Percentiles rank a stretch among this genome's conserved stretches.
These are phyloP conservation scores for Penicillium crustosum DNA, from an alignment of 2,329 filamentous ascomycete genomes.

Conservation along the genomic window DNA sequence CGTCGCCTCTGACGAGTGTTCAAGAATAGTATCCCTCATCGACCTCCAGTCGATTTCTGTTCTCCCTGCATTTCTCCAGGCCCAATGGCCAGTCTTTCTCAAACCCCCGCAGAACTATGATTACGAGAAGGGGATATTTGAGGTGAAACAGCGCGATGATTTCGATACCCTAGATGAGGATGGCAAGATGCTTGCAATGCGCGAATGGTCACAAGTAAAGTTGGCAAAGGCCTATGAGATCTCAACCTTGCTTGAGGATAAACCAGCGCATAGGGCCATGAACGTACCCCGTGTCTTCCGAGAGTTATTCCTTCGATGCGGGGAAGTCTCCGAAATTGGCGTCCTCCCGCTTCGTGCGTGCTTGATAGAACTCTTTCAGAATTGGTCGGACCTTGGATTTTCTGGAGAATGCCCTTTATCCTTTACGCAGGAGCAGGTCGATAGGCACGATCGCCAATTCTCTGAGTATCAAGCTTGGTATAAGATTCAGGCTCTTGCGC, in stretches of 20 bases:
- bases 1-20: constrained; percentile 21
- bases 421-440: constrained; percentile 31
- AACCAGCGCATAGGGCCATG: constrained; percentile 24
- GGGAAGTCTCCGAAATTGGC: constrained; percentile 30
- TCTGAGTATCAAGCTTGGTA: constrained; percentile 32
- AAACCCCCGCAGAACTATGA: constrained; percentile 23
- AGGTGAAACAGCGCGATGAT: constrained; percentile 18
- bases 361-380: constrained; percentile 33
- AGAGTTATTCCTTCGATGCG: constrained; percentile 35
- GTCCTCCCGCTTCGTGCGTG: constrained; percentile 35
- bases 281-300: constrained; percentile 30
- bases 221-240: constrained; percentile 35
- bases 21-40: constrained; percentile 25
- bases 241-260: constrained; percentile 23
- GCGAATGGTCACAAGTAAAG: constrained; percentile 20
- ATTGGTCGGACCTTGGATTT: constrained; percentile 30
- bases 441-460: constrained; percentile 31
- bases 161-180: constrained; percentile 20
- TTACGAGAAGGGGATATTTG: constrained; percentile 19
- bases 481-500: constrained; percentile 27
- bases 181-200: constrained; percentile 13
- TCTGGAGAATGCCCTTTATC: constrained; percentile 29
- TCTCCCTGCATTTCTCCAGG: constrained; percentile 31
- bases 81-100: constrained; percentile 29
- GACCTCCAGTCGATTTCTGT: constrained; percentile 30